Evolutionary conservation across 2,329 filamentous ascomycete species (phyloP), one percentile per base, ranked within the genome.

Genomic region (Xylariaceae sp.): DNA sequence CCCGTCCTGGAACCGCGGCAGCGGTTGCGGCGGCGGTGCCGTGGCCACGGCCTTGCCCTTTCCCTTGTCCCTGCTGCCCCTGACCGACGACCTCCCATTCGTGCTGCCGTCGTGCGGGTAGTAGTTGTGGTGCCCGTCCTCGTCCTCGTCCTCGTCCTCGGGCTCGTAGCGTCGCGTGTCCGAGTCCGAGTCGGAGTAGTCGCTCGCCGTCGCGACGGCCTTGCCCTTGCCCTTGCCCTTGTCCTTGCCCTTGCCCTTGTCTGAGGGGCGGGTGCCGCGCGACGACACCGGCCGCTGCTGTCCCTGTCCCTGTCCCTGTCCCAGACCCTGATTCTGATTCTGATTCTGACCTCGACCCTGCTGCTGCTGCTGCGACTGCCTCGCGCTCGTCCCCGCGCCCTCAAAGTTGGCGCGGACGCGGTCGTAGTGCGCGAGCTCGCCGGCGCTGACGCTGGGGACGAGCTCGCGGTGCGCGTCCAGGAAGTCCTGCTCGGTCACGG

Each of bases 401-500:
- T 98, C 92, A 52, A 98, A 98, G 13, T 77, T 75, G 13, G 73
- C 77, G 24, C 92, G 70, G 5, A 98, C 90, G 1, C 74, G 67
- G 53, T 94, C 85, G 50, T 96, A 98, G 55, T 98, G 92, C 30
- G 82, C 75, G 25, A 98, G 65, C 63, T 98, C 92, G 42, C 94
- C 90, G 9, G 83, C 80, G 52, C 87, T 94, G 32, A 98, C 92
- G 62, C 82, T 89, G 12, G 89, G 89, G n/a, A 96, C 80, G 25
- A 98, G 71, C 61, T 96, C 92, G 27, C 67, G 66, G 51, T 90
- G 79, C 1, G 92, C 92, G 17, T 75, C 75, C 15, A 82, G 56
- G 53, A 98, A 98, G 58, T 98, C 92, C 31, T 83, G 74, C 58
- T 95, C 90, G 1, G 77, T 83, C 18, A 98, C 92, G 63, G 85